These are phyloP conservation scores for Tolypocladium amazonense DNA, from an alignment of 2,329 filamentous ascomycete species.

Conservation along the genomic window DNA sequence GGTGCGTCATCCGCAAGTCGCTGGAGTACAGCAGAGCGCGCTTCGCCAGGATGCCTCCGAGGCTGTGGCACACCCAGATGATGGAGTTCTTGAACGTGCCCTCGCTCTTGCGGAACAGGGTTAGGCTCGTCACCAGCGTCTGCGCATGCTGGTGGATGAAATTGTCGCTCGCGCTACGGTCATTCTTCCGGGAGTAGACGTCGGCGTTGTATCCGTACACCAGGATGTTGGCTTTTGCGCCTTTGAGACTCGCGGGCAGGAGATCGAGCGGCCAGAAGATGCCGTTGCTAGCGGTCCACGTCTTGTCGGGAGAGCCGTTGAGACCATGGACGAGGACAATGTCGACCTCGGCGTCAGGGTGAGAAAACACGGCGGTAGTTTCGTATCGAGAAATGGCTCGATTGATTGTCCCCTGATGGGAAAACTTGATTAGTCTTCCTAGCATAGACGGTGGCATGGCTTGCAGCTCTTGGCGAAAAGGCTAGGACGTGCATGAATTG, in stretches of 20 bases:
- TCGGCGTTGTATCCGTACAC: constrained; percentile 70
- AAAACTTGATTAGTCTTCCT: background rate
- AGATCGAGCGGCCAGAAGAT: constrained; percentile 63
- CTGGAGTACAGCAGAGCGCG: constrained; percentile 57
- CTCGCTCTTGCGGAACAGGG: constrained; percentile 49
- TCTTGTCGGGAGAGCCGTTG: constrained; percentile 54
- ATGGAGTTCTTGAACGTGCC: constrained; percentile 53
- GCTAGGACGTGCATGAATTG: background rate
- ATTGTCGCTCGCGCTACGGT: constrained; percentile 50
- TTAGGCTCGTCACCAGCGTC: constrained; percentile 52
- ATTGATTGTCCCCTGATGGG: constrained; percentile 25
- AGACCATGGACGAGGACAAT: constrained; percentile 63
- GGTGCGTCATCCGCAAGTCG: constrained; percentile 46
- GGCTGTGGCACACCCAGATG: constrained; percentile 65
- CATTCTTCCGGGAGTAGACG: constrained; percentile 36
- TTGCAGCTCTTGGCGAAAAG: background rate
- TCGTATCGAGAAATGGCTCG: constrained; percentile 36
- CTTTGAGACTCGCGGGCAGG: constrained; percentile 47
- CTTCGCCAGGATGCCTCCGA: constrained; percentile 65
- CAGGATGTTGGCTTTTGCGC: constrained; percentile 50
- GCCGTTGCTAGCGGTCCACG: constrained; percentile 47
- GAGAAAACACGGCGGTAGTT: constrained; percentile 46
- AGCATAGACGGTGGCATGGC: background rate
- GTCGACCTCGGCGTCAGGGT: constrained; percentile 48
- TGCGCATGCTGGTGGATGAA: constrained; percentile 63